Evolutionary conservation across 768 basidiomycete genomes (phyloP).

Genomic region (Cubamyces sp.): DNA sequence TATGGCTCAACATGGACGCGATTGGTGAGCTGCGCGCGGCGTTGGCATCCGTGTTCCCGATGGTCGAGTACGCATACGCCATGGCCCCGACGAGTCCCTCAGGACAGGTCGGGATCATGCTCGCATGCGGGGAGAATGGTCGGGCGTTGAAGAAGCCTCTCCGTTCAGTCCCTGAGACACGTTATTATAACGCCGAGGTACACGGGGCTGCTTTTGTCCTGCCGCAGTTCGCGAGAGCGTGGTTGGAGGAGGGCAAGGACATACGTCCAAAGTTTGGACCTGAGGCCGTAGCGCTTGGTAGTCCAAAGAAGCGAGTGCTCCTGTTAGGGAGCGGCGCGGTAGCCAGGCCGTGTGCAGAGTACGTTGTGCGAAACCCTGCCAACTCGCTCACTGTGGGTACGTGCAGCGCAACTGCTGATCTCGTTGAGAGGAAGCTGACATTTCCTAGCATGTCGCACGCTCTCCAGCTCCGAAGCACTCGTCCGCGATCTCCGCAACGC

Average conservation of each 20-base stretch:
- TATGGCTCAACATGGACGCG: slow-evolving; percentile 91
- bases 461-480: slow-evolving; percentile 73
- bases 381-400: slow-evolving; percentile 86
- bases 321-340: slow-evolving; percentile 96
- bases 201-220: slow-evolving; percentile 86
- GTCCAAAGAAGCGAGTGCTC: slow-evolving; percentile 67
- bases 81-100: slow-evolving; percentile 99
- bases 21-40: slow-evolving; percentile 75
- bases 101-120: slow-evolving; percentile 95
- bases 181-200: slow-evolving; percentile 84
- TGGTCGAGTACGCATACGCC: slow-evolving; percentile 88
- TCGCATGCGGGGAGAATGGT: slow-evolving; percentile 76
- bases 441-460: slow-evolving; percentile 82
- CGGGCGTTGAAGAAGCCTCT: slow-evolving; percentile 75
- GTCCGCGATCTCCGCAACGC: slow-evolving; percentile 69
- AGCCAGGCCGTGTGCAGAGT: slow-evolving; percentile 93
- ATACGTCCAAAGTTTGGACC: slow-evolving; percentile 79
- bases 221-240: slow-evolving; percentile 83
- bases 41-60: slow-evolving; percentile 75
- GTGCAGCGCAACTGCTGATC: slow-evolving; percentile 27
- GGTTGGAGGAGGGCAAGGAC: slow-evolving; percentile 74
- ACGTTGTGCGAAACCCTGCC: slow-evolving; percentile 77
- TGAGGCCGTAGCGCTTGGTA: slow-evolving; percentile 41
- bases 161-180: slow-evolving; percentile 68
- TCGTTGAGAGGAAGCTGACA: not conserved